A percentile compares a stretch with the other conserved stretches of the same genome.
Conservation (phyloP, 805 yeast species). For the Kluyveromyces wickerhamii region DNA sequence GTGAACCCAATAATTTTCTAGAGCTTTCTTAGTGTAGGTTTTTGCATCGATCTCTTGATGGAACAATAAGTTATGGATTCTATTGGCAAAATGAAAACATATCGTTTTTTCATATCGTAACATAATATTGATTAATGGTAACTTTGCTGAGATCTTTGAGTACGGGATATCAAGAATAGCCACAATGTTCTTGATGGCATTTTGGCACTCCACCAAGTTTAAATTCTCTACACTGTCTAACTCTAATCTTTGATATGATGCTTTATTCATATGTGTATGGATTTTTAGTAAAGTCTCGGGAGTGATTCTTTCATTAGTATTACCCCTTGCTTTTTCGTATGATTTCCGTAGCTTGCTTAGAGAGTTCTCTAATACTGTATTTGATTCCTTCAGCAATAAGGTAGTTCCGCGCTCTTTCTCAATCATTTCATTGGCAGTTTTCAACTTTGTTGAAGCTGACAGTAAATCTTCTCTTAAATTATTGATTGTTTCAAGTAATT, state of each 20-base stretch:
- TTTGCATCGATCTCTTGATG: constrained; percentile 22
- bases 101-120: constrained; percentile 24
- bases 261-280: constrained; percentile 22
- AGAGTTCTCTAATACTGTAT: constrained; percentile 5
- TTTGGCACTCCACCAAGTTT: constrained; percentile 27
- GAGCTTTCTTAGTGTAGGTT: constrained; percentile 17
- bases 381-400: not conserved
- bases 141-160: constrained; percentile 18
- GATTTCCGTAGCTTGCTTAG: constrained; percentile 6
- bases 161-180: constrained; percentile 28
- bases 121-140: constrained; percentile 22
- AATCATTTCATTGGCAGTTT: not conserved
- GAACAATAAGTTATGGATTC: constrained; percentile 27
- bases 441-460: not conserved
- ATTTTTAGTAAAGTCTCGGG: constrained; percentile 15
- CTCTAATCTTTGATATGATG: constrained; percentile 16
- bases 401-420: constrained; percentile 6
- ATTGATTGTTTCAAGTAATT: constrained; percentile 4
- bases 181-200: constrained; percentile 29
- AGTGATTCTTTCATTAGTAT: constrained; percentile 16
- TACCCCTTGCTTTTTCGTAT: constrained; percentile 17
- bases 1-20: constrained; percentile 13
- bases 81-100: constrained; percentile 27
- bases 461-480: constrained; percentile 2
- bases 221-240: constrained; percentile 26